Percentiles rank a stretch among this genome's conserved stretches.
Conservation (phyloP, 768 basidiomycete species). For the Amanita thiersii region DNA sequence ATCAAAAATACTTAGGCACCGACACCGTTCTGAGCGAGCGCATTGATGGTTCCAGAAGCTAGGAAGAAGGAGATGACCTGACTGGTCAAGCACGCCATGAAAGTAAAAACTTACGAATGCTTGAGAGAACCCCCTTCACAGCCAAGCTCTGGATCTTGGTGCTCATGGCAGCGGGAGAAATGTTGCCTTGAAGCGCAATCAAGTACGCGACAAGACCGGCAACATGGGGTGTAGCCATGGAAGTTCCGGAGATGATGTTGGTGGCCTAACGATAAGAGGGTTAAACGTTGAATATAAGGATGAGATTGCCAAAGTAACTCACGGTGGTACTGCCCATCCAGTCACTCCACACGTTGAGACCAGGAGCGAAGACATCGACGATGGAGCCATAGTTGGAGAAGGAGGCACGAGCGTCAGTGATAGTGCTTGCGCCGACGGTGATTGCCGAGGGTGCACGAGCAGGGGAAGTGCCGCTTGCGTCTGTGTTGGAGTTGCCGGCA, state of each 20-base stretch:
- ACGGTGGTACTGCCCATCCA: constrained; percentile 20
- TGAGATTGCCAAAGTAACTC: not conserved
- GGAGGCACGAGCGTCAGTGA: constrained; percentile 23
- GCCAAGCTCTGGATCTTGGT: constrained; percentile 18
- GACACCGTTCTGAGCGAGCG: too few species aligned
- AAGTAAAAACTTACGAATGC: constrained; percentile 19
- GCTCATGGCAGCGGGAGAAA: constrained; percentile 21
- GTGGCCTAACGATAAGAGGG: too few species aligned
- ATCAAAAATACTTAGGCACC: too few species aligned
- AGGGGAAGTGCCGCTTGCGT: constrained; percentile 25
- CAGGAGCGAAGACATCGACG: constrained; percentile 35
- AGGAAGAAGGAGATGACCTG: not conserved
- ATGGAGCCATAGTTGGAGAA: constrained; percentile 36
- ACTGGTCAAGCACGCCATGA: not conserved
- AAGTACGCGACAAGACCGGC: constrained; percentile 32
- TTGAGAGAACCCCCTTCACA: constrained; percentile 20
- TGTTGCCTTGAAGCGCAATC: constrained; percentile 22
- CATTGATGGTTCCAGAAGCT: not conserved
- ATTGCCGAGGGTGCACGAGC: constrained; percentile 25
- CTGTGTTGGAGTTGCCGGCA: constrained; percentile 25
- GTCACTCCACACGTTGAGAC: constrained; percentile 21
- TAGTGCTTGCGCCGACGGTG: constrained; percentile 31
- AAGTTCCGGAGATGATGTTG: constrained; percentile 18
- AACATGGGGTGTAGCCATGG: constrained; percentile 31
- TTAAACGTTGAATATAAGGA: not conserved